These are phyloP conservation scores for Candida neerlandica DNA, from an alignment of 1,139 yeast species.

Conservation along the genomic window DNA sequence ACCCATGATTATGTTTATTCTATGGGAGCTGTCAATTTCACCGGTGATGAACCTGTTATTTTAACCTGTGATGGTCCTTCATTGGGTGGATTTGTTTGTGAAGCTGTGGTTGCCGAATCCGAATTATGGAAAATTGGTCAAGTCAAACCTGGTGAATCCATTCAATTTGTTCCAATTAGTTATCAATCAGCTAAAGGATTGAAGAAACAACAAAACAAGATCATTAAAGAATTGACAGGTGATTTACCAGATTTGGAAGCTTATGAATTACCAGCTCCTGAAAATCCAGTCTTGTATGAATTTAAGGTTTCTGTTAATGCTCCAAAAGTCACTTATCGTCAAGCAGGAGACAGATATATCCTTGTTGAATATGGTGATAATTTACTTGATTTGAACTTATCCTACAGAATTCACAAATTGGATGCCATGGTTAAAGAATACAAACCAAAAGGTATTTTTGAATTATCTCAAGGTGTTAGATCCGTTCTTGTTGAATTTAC, in stretches of 20 bases:
- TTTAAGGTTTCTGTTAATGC: conserved; percentile 50
- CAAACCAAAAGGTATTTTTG: conserved; percentile 77
- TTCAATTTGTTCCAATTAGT: conserved; percentile 77
- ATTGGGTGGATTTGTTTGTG: conserved; percentile 95
- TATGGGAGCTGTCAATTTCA: conserved; percentile 92
- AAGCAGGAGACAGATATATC: conserved; percentile 94
- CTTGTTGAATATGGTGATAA: conserved; percentile 92
- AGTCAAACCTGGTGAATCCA: conserved; percentile 88
- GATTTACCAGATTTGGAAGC: conserved; percentile 40
- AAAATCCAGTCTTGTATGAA: conserved; percentile 63
- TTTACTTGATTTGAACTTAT: conserved; percentile 77
- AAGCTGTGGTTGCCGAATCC: conserved; percentile 91
- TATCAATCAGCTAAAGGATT: conserved; percentile 68
- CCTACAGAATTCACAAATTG: conserved; percentile 83
- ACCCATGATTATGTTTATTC: conserved; percentile 97
- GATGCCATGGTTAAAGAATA: conserved; percentile 69
- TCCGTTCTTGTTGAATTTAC: conserved; percentile 88
- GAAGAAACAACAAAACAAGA: conserved; percentile 59
- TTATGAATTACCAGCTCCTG: conserved; percentile 41
- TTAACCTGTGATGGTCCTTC: conserved; percentile 97
- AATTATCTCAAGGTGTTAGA: conserved; percentile 96
- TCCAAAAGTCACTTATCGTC: conserved; percentile 84
- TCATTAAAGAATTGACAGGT: conserved; percentile 48
- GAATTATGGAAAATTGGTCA: conserved; percentile 99
- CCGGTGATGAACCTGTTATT: conserved; percentile 98